These are phyloP conservation scores for Phytophthora ohioensis DNA, from an alignment of 352 stramenopile species.

Conservation along the genomic window DNA sequence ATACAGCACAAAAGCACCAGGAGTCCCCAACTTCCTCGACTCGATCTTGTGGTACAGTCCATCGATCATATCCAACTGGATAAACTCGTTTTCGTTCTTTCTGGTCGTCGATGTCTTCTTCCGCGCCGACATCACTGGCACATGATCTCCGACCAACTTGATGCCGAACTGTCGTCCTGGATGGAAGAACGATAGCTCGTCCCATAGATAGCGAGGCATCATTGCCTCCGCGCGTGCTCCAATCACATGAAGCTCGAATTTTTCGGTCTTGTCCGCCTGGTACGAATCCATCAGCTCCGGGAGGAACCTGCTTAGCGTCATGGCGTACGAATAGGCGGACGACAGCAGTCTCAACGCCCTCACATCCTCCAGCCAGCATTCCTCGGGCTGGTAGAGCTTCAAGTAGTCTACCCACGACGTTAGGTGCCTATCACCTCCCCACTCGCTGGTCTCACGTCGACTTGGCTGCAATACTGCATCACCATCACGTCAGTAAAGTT, in stretches of 20 bases:
- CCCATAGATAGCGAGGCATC: slow-evolving; percentile 78
- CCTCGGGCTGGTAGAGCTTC: slow-evolving; percentile 46
- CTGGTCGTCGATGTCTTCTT: slow-evolving; percentile 29
- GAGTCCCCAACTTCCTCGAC: slow-evolving; percentile 25
- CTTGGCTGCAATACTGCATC: slow-evolving; percentile 42
- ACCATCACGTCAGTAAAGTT: slow-evolving; percentile 2
- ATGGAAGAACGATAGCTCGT: slow-evolving; percentile 60
- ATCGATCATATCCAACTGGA: slow-evolving; percentile 54
- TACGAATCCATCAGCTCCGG: slow-evolving; percentile 26
- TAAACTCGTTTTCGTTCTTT: slow-evolving; percentile 20
- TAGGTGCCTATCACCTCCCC: slow-evolving; percentile 16
- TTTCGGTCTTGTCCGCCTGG: slow-evolving; percentile 4
- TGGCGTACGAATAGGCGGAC: slow-evolving; percentile 74
- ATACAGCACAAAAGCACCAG: slow-evolving; percentile 75
- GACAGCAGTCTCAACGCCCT: slow-evolving; percentile 61
- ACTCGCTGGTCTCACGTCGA: slow-evolving; percentile 31
- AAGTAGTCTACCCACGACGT: slow-evolving; percentile 59
- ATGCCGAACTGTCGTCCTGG: slow-evolving; percentile 48
- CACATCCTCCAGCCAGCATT: slow-evolving; percentile 42
- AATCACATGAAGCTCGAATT: slow-evolving; percentile 59
- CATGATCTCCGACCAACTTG: slow-evolving; percentile 74
- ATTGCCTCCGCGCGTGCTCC: slow-evolving; percentile 77
- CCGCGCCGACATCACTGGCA: slow-evolving; percentile 44
- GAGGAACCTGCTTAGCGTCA: slow-evolving; percentile 66
- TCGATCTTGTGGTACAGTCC: slow-evolving; percentile 65